These are phyloP conservation scores for Boletellus deceptivus DNA, from an alignment of 1,284 basidiomycete species.

Conservation along the genomic window DNA sequence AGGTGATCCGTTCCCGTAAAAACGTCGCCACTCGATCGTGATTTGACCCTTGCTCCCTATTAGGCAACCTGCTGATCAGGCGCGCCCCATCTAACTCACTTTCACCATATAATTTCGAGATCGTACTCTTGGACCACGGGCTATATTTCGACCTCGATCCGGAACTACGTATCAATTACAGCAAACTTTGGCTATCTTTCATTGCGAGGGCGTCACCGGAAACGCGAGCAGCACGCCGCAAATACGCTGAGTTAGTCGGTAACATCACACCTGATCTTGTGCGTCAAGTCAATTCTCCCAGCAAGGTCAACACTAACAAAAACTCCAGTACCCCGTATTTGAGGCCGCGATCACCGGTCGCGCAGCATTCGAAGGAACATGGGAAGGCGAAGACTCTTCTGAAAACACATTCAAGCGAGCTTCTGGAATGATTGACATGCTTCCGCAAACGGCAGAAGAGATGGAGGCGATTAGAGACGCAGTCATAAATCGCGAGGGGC, in stretches of 20 bases:
- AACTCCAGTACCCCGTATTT: conserved; percentile 71
- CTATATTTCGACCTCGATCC: conserved; percentile 88
- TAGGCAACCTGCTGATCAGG: conserved; percentile 90
- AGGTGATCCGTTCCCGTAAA: conserved; percentile 38
- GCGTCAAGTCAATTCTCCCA: conserved; percentile 24
- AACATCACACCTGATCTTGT: conserved; percentile 88
- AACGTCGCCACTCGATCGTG: background rate
- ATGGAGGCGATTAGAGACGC: conserved; percentile 78
- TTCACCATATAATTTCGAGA: conserved; percentile 92
- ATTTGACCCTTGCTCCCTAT: conserved; percentile 1
- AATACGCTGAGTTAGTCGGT: conserved; percentile 86
- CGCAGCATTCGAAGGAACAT: conserved; percentile 58
- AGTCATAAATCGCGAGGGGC: conserved; percentile 76
- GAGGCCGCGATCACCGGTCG: conserved; percentile 82
- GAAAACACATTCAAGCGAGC: conserved; percentile 51
- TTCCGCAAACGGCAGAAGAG: conserved; percentile 67
- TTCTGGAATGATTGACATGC: conserved; percentile 73
- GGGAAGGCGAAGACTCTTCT: conserved; percentile 40
- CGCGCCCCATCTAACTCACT: conserved; percentile 59
- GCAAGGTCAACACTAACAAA: conserved; percentile 15
- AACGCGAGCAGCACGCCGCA: conserved; percentile 65
- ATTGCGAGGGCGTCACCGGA: conserved; percentile 69
- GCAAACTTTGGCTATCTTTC: conserved; percentile 83
- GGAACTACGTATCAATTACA: conserved; percentile 75
- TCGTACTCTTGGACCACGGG: conserved; percentile 89